These are phyloP conservation scores for Hirsutella minnesotensis DNA, from an alignment of 2,329 filamentous ascomycete genomes.

Conservation along the genomic window DNA sequence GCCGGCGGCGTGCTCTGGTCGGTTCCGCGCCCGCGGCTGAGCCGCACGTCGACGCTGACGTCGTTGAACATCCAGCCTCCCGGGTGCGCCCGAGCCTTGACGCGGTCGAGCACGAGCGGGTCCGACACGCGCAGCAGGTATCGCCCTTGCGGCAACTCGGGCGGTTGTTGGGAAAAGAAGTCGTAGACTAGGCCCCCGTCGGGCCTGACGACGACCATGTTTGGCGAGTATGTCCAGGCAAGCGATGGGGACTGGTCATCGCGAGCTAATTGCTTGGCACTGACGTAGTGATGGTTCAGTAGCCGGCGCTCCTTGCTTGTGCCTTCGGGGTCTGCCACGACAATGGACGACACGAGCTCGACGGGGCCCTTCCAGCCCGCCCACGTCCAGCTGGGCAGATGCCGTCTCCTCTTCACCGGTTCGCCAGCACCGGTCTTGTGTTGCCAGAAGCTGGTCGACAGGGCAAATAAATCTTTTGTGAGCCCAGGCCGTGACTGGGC, in stretches of 20 bases:
- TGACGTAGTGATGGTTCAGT: constrained; percentile 23
- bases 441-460: constrained; percentile 25
- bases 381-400: constrained; percentile 25
- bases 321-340: constrained; percentile 17
- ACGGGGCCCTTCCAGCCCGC: constrained; percentile 23
- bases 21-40: constrained; percentile 13
- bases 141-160: constrained; percentile 13
- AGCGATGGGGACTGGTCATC: constrained; percentile 18
- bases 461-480: constrained; percentile 19
- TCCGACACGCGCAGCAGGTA: constrained; percentile 20
- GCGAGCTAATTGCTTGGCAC: constrained; percentile 20
- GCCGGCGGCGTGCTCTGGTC: neutral
- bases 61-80: constrained; percentile 24
- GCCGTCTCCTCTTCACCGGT: constrained; percentile 13
- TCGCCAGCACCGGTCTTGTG: constrained; percentile 12
- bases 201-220: constrained; percentile 15
- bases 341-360: constrained; percentile 20
- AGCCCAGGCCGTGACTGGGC: constrained; percentile 8
- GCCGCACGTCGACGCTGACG: constrained; percentile 19
- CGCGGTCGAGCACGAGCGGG: constrained; percentile 20
- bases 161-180: constrained; percentile 11
- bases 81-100: constrained; percentile 19
- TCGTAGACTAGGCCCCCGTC: constrained; percentile 20
- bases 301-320: constrained; percentile 17
- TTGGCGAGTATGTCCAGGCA: constrained; percentile 22